phyloP scores from a whole-genome alignment of 1,284 basidiomycete genomes.

The Phenoliferia sp. region DNA sequence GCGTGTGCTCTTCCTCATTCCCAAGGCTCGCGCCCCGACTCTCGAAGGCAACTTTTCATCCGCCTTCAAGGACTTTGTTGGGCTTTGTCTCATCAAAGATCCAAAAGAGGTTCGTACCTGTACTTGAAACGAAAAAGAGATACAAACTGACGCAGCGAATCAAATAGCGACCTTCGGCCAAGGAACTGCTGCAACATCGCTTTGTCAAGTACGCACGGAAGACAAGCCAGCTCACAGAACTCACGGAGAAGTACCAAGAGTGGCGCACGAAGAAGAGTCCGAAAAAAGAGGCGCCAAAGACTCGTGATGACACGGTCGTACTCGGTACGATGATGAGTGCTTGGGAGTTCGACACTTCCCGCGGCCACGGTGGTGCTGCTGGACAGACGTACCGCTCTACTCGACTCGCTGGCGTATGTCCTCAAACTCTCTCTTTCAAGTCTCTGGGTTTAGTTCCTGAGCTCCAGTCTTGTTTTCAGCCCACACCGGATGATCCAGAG shows the following conservation, averaged over 20 bases:
- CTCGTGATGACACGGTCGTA: constrained; percentile 1
- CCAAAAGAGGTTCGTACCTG: constrained; percentile 57
- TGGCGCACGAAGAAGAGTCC: constrained; percentile 24
- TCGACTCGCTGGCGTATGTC: not conserved
- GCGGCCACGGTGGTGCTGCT: constrained; percentile 39
- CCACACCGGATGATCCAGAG: constrained; percentile 23
- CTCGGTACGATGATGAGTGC: constrained; percentile 68
- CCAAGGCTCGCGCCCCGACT: constrained; percentile 72
- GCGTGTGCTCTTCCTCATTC: constrained; percentile 48
- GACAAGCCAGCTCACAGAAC: constrained; percentile 73
- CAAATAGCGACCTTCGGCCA: constrained; percentile 74
- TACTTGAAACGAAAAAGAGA: not conserved
- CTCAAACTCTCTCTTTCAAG: not conserved
- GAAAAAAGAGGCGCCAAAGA: constrained; percentile 11
- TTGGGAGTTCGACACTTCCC: constrained; percentile 93
- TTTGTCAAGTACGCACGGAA: constrained; percentile 79
- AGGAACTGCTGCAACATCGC: constrained; percentile 82
- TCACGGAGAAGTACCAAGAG: constrained; percentile 58
- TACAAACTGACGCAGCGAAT: not conserved
- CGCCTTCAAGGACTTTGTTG: constrained; percentile 89
- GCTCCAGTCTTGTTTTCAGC: not conserved
- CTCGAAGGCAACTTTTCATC: constrained; percentile 77
- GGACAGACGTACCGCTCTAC: not conserved
- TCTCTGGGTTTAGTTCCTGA: not conserved
- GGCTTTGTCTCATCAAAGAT: constrained; percentile 87